Base-by-base conservation (phyloP, 768 basidiomycete species). In the Rhodotorula toruloides region DNA sequence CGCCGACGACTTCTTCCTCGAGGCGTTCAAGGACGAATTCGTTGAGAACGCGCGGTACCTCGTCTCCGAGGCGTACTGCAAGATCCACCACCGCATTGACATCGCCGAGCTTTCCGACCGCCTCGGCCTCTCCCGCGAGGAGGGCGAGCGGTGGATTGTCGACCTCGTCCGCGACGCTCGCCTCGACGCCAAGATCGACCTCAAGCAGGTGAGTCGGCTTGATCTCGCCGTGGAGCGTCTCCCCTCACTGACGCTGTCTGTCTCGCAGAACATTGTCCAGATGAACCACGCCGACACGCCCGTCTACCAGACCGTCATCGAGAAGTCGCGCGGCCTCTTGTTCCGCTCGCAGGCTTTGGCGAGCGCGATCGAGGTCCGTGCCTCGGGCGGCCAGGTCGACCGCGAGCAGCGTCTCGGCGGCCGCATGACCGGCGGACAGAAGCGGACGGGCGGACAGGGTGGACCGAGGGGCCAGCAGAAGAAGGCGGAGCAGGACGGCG, bases 131-230 rank as follows among this genome's bases (percentile, higher is more conserved):
- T 87, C 89, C n/a, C 84, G 82, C 47, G 91, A 91, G 71, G 96
- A 98, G 76, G 96, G 94, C 56, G 96, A 99, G 77, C 94, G 94
- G 75, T 99, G 94, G 94, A 94, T 98, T 68, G 96, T 98, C 74
- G 97, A 98, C 81, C 87, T 98, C 67, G 96, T 98, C 74, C 86
- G 96, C 40, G 96, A 98, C 79, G 94, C 93, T 11, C 84, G 91
- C 52, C 91, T 94, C 88, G 94, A 98, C 73, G 94, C 94, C 57
- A 96, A 94, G 81, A 97, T 98, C 66, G 94, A 98, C 77, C 82
- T 98, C 34, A 91, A 93, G 78, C 14, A 54, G 53, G 53, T 54
- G 53, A 34, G 53, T 16, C 37, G 91, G 10, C 19, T 31, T 29
- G 48, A 27, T 4, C 56, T 31, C 44, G 29, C 7, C 14, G 43